Conservation (phyloP, 169 alveolate species). For the Perkinsus chesapeaki region DNA sequence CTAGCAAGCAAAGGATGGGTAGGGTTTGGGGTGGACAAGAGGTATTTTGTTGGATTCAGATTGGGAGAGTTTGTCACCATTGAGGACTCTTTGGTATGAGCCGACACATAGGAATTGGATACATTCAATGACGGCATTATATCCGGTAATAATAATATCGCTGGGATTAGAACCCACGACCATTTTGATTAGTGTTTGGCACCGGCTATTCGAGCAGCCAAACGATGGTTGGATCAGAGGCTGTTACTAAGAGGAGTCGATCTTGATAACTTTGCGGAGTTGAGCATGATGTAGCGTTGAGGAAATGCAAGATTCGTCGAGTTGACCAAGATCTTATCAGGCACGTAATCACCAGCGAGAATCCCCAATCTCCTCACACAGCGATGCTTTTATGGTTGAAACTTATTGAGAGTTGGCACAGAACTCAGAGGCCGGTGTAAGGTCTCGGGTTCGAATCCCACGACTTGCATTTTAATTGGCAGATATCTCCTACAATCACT, state of each 20-base stretch:
- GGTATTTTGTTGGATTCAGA: neutral
- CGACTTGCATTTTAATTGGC: neutral
- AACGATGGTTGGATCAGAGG: neutral
- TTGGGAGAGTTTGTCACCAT: neutral
- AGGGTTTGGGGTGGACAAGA: neutral
- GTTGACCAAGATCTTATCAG: neutral
- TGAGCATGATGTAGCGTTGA: neutral
- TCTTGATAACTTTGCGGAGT: neutral
- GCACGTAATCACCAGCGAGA: neutral
- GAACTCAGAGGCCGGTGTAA: neutral
- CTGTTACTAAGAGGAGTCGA: neutral
- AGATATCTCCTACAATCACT: neutral
- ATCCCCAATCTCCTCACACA: neutral
- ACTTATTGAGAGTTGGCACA: neutral
- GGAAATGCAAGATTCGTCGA: neutral
- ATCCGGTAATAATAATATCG: neutral
- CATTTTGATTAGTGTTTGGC: neutral
- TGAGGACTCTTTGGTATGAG: neutral
- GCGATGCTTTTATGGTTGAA: neutral
- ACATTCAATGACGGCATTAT: neutral
- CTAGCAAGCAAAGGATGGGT: neutral
- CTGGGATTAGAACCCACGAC: neutral
- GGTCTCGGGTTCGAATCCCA: neutral
- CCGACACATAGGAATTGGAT: neutral
- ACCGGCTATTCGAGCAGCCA: slow-evolving; percentile 1